These are phyloP conservation scores for Paramecium pentaurelia DNA, from an alignment of 73 alveolate species.

Conservation along the genomic window DNA sequence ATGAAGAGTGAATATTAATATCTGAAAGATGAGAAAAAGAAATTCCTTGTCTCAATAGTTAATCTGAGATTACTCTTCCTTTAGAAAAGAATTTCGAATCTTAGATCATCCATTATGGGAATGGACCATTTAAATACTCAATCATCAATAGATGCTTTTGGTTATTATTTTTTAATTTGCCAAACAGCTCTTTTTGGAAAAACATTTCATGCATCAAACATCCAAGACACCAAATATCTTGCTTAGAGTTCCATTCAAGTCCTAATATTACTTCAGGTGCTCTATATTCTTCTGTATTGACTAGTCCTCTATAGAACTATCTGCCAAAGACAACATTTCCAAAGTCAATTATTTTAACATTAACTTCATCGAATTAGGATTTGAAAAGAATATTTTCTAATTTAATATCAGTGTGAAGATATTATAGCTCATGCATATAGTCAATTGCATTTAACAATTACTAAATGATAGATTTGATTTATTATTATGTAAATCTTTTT, in stretches of 20 bases:
- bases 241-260: constrained; percentile 80
- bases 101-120: neutral
- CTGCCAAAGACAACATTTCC: constrained; percentile 78
- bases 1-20: neutral
- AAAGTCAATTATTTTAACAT: constrained; percentile 79
- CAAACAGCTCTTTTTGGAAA: constrained; percentile 79
- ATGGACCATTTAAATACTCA: neutral
- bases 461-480: neutral
- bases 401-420: constrained; percentile 85
- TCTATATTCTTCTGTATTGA: constrained; percentile 90
- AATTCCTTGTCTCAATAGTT: neutral
- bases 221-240: constrained; percentile 97
- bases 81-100: neutral
- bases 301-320: constrained; percentile 72
- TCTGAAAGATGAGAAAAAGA: neutral
- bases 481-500: neutral
- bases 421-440: constrained; percentile 59
- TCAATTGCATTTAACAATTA: constrained; percentile 38
- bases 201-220: constrained; percentile 90
- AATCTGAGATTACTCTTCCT: neutral
- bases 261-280: constrained; percentile 97
- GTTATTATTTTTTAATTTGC: constrained; percentile 80
- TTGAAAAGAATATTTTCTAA: constrained; percentile 81
- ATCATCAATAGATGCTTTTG: neutral
- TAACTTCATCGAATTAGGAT: constrained; percentile 61